phyloP scores from a whole-genome alignment of 495 filamentous ascomycete genomes.

The Glonium stellatum region DNA sequence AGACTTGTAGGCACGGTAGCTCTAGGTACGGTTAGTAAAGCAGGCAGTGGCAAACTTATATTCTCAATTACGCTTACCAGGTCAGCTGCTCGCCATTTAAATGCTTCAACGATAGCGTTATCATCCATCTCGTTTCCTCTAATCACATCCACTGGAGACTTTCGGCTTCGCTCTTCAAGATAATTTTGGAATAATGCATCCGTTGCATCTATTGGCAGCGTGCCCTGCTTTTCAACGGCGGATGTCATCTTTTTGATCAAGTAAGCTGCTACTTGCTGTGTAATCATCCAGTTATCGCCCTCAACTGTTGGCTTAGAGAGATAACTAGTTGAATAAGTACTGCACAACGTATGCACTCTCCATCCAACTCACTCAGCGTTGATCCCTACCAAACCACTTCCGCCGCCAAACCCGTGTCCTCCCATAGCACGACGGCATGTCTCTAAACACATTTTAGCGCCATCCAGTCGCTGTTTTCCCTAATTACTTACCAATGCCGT shows the following conservation, averaged over 20 bases:
- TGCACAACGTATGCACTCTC: too few relatives aligned
- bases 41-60: too few relatives aligned
- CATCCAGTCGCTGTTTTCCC: too few relatives aligned
- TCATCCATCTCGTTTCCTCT: conserved; percentile 29
- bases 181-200: conserved; percentile 30
- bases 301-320: conserved; percentile 47
- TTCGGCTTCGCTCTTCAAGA: conserved; percentile 17
- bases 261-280: conserved; percentile 44
- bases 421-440: conserved; percentile 45
- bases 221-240: conserved; percentile 30
- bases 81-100: conserved; percentile 40
- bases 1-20: conserved; percentile 40
- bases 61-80: conserved; percentile 23
- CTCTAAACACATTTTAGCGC: conserved; percentile 25
- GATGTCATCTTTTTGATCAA: conserved; percentile 44
- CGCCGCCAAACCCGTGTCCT: conserved; percentile 46
- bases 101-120: conserved; percentile 38
- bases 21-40: too few relatives aligned
- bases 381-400: conserved; percentile 42
- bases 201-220: conserved; percentile 26
- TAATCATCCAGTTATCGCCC: conserved; percentile 52
- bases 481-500: conserved; percentile 36
- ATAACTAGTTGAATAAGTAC: conserved; percentile 26
- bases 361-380: conserved; percentile 36
- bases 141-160: conserved; percentile 14